Percentiles rank a stretch among this genome's conserved stretches.
Conservation (phyloP, 768 basidiomycete species). For the Panaeolus cyanescens region DNA sequence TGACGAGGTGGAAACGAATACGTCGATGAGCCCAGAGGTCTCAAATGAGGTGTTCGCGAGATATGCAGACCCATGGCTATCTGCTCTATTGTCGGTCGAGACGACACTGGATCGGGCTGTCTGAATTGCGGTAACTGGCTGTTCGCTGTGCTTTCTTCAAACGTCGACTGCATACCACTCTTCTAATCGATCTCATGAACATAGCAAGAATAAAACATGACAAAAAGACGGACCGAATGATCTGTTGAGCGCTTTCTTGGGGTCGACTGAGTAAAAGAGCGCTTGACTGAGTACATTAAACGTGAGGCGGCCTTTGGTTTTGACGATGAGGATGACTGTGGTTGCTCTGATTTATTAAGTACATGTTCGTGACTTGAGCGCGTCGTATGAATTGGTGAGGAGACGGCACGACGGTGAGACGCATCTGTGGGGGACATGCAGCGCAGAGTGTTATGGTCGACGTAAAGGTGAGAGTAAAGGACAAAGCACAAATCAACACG, state of each 20-base stretch:
- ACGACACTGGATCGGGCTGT: conserved; percentile 34
- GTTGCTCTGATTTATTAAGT: conserved; percentile 4
- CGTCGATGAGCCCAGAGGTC: conserved; percentile 36
- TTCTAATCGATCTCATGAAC: conserved; percentile 13
- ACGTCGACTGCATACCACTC: conserved; percentile 30
- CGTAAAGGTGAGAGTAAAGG: neutral
- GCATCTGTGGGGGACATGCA: conserved; percentile 9
- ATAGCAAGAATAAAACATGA: neutral
- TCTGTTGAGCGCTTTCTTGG: conserved; percentile 23
- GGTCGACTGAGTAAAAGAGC: conserved; percentile 27
- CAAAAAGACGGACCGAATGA: conserved; percentile 20
- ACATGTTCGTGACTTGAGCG: conserved; percentile 3
- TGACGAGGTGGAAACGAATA: conserved; percentile 34
- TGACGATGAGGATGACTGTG: conserved; percentile 12
- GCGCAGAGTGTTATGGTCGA: conserved; percentile 12
- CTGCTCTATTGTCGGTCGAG: conserved; percentile 69
- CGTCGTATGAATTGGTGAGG: conserved; percentile 17
- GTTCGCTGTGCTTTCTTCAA: conserved; percentile 21
- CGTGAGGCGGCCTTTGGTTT: conserved; percentile 26
- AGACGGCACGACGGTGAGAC: conserved; percentile 17
- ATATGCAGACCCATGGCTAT: conserved; percentile 82
- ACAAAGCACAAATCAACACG: conserved; percentile 3
- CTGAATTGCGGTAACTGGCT: conserved; percentile 24
- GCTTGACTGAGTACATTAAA: conserved; percentile 30
- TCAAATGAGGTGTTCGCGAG: conserved; percentile 74